Conservation (phyloP, 306 rosid species). For the Vachellia collinsii region DNA sequence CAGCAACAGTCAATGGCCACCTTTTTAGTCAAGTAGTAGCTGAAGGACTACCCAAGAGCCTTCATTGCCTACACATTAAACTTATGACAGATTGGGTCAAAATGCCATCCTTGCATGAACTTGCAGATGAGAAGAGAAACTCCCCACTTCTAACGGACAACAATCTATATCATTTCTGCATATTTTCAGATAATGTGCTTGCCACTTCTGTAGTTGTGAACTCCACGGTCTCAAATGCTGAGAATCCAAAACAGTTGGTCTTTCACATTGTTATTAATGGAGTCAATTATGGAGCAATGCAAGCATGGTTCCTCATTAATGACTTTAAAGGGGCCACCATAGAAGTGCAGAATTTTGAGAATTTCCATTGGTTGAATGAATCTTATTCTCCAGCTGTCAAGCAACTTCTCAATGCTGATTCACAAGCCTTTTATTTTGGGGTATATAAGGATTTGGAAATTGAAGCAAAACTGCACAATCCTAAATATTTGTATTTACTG, state of each 20-base stretch:
- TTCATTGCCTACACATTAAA: slow-evolving; percentile 80
- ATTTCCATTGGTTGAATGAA: slow-evolving; percentile 75
- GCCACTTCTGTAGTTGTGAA: slow-evolving; percentile 83
- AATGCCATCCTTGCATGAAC: slow-evolving; percentile 50
- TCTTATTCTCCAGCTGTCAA: slow-evolving; percentile 71
- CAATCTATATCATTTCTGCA: slow-evolving; percentile 86
- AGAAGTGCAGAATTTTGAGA: slow-evolving; percentile 80
- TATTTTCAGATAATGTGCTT: slow-evolving; percentile 85
- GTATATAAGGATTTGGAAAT: slow-evolving; percentile 54
- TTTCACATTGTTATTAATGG: slow-evolving; percentile 84
- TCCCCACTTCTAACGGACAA: slow-evolving; percentile 73
- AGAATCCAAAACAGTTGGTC: slow-evolving; percentile 76
- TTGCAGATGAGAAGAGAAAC: slow-evolving; percentile 59
- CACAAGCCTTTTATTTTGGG: slow-evolving; percentile 62
- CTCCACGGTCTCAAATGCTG: slow-evolving; percentile 76
- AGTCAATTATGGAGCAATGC: slow-evolving; percentile 73
- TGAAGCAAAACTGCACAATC: slow-evolving; percentile 65
- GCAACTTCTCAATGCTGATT: slow-evolving; percentile 61
- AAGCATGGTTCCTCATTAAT: slow-evolving; percentile 78
- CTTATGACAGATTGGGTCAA: slow-evolving; percentile 80
- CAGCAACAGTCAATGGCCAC: slow-evolving; percentile 75
- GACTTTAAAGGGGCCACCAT: slow-evolving; percentile 79
- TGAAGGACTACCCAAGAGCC: slow-evolving; percentile 86
- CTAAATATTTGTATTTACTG: slow-evolving; percentile 64
- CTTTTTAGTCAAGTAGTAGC: slow-evolving; percentile 82